Evolutionary conservation across 2,329 filamentous ascomycete species (phyloP).

Genomic region (Stagonosporopsis rhizophila): DNA sequence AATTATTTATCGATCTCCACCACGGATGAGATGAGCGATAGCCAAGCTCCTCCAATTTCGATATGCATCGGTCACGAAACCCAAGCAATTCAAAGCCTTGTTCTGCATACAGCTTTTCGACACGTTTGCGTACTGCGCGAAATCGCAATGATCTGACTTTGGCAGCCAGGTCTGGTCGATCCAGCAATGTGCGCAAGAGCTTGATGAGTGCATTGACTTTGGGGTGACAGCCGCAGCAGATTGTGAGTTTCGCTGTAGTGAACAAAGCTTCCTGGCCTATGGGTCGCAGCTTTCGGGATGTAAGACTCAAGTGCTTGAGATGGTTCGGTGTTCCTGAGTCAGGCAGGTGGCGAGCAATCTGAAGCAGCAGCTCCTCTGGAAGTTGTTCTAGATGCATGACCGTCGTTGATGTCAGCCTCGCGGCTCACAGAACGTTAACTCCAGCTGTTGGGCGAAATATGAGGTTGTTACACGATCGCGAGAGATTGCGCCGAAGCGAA

Average conservation of each 20-base stretch:
- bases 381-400: conserved; percentile 15
- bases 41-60: conserved; percentile 19
- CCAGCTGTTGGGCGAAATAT: neutral
- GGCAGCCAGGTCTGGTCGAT: conserved; percentile 28
- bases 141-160: conserved; percentile 30
- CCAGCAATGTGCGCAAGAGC: conserved; percentile 32
- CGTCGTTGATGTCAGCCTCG: neutral
- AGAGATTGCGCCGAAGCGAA: neutral
- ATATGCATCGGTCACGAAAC: conserved; percentile 22
- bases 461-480: neutral
- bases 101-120: conserved; percentile 22
- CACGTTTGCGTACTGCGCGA: conserved; percentile 24
- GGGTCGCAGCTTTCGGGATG: conserved; percentile 26
- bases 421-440: too few species aligned
- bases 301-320: conserved; percentile 26
- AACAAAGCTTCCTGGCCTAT: conserved; percentile 30
- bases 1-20: conserved; percentile 27
- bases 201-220: conserved; percentile 26
- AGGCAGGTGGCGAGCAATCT: conserved; percentile 23
- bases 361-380: conserved; percentile 32
- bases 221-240: conserved; percentile 26
- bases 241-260: conserved; percentile 21
- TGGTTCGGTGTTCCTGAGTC: conserved; percentile 19
- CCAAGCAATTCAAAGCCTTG: conserved; percentile 21
- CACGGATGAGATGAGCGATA: conserved; percentile 23